Conservation (phyloP, 345 rosid species). For the Citrus sp. region DNA sequence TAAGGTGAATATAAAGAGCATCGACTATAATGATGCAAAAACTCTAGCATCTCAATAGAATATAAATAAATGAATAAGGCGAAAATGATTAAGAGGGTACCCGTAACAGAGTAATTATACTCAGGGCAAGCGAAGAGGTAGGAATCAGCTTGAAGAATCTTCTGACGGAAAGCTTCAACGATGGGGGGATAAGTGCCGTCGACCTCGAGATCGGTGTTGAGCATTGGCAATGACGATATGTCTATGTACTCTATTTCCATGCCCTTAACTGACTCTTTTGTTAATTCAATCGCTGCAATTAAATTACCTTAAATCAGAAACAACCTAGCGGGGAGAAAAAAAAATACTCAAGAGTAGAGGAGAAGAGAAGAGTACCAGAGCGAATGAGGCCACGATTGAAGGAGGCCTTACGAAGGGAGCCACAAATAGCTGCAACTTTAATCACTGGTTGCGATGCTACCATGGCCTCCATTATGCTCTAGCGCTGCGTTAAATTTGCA, state of each 20-base stretch:
- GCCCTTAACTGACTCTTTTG: constrained; percentile 38
- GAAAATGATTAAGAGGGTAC: constrained; percentile 23
- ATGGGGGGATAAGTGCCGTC: constrained; percentile 53
- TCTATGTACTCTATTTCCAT: constrained; percentile 52
- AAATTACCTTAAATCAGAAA: neutral
- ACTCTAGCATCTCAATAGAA: no score
- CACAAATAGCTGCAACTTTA: constrained; percentile 72
- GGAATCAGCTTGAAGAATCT: constrained; percentile 60
- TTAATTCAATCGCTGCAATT: constrained; percentile 40
- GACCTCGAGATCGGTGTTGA: constrained; percentile 67
- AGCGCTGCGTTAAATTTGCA: no score
- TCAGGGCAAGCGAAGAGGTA: constrained; percentile 83
- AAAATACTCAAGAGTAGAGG: neutral
- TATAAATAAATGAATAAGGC: neutral
- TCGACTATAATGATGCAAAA: no score
- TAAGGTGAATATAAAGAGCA: no score
- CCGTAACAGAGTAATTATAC: constrained; percentile 67
- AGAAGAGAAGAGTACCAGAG: constrained; percentile 35
- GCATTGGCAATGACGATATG: constrained; percentile 58
- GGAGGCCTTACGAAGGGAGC: constrained; percentile 76
- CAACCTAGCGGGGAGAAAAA: neutral
- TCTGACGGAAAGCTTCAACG: constrained; percentile 65
- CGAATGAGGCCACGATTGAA: constrained; percentile 69
- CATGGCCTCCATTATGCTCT: constrained; percentile 35
- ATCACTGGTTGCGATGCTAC: constrained; percentile 38